A percentile compares a stretch with the other conserved stretches of the same genome.
Evolutionary conservation across 371 early-diverging fungal genomes (phyloP).

Genomic region (Chytridium lagenaria): DNA sequence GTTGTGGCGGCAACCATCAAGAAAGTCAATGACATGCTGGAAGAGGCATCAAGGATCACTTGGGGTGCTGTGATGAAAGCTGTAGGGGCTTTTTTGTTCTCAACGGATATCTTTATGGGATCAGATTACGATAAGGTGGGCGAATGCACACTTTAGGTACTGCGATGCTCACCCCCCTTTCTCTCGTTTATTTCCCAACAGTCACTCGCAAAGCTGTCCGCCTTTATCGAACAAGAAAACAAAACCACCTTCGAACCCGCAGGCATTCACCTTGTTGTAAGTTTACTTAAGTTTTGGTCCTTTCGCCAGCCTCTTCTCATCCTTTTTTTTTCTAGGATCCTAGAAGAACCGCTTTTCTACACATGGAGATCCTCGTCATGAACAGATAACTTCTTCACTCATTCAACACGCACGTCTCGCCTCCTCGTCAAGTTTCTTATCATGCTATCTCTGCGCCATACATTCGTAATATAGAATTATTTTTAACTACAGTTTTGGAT

Average conservation of each 20-base stretch:
- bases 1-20: neutral
- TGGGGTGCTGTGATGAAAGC: neutral
- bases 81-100: conserved; percentile 1
- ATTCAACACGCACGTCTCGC: no score
- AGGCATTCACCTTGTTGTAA: conserved; percentile 8
- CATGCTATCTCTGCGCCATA: no score
- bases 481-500: no score
- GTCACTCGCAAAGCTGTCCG: neutral
- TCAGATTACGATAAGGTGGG: conserved; percentile 10
- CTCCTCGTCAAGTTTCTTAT: no score
- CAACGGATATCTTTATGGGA: neutral
- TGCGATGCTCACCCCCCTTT: neutral
- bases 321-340: neutral
- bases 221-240: conserved; percentile 7
- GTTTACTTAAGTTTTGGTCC: neutral
- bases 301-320: neutral
- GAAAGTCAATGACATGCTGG: neutral
- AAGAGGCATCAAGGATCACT: neutral
- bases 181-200: no score
- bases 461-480: no score
- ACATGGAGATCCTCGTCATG: neutral
- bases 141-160: neutral
- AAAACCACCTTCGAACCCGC: neutral
- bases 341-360: conserved; percentile 13
- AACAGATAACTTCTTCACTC: no score